A percentile compares a stretch with the other conserved stretches of the same genome.
Conservation (phyloP, 306 rosid genomes). For the Cicer yamashitae region DNA sequence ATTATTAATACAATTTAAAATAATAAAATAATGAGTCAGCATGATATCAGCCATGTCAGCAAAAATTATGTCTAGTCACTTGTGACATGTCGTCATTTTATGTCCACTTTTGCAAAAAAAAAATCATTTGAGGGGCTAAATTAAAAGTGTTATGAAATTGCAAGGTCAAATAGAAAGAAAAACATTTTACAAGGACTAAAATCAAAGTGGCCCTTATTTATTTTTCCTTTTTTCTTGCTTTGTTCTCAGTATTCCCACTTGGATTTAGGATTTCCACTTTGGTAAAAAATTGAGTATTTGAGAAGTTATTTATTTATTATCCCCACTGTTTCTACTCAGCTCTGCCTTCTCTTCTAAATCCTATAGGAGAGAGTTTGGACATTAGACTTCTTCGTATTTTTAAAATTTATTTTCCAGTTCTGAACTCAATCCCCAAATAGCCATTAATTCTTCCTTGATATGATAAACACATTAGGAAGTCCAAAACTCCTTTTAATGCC, state of each 20-base stretch:
- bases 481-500: conserved; percentile 10
- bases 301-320: conserved; percentile 15
- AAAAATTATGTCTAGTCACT: no score
- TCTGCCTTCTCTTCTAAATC: conserved; percentile 27
- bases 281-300: conserved; percentile 13
- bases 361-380: conserved; percentile 15
- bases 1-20: no score
- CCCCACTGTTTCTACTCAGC: conserved; percentile 17
- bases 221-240: neutral
- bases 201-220: neutral
- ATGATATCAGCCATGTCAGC: no score
- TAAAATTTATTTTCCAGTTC: neutral
- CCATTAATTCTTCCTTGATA: conserved; percentile 4
- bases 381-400: conserved; percentile 23
- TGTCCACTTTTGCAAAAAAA: no score
- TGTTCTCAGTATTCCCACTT: conserved; percentile 14
- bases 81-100: no score
- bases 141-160: no score
- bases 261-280: neutral
- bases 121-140: no score
- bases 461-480: conserved; percentile 20
- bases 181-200: no score
- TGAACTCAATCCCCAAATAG: conserved; percentile 11
- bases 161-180: no score
- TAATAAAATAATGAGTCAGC: no score